These are phyloP conservation scores for Acer saccharum DNA, from an alignment of 345 rosid species.

Conservation along the genomic window DNA sequence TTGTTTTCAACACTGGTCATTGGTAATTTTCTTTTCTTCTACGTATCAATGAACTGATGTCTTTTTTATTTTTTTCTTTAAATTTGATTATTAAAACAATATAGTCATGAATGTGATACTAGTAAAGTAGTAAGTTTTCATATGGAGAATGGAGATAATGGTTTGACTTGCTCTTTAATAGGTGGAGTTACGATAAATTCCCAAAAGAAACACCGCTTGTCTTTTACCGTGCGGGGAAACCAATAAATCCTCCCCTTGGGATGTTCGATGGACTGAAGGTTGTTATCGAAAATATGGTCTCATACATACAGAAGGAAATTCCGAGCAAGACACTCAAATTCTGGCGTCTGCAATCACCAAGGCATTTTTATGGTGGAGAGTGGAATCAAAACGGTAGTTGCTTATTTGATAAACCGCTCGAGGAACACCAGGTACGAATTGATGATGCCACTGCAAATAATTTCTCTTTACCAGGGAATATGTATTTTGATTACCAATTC, in stretches of 20 bases:
- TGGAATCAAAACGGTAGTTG: conserved; percentile 98
- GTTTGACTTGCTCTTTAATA: conserved; percentile 24
- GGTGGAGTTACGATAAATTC: conserved; percentile 97
- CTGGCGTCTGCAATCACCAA: conserved; percentile 94
- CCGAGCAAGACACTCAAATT: conserved; percentile 69
- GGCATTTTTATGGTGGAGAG: conserved; percentile 89
- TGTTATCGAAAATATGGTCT: conserved; percentile 74
- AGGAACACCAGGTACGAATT: conserved; percentile 60
- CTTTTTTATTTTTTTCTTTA: background rate
- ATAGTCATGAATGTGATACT: background rate
- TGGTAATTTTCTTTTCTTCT: conserved; percentile 52
- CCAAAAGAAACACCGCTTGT: conserved; percentile 86
- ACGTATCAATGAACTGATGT: background rate
- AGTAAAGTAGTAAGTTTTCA: background rate
- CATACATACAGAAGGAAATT: conserved; percentile 57
- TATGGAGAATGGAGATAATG: background rate
- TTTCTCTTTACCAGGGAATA: background rate
- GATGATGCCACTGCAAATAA: background rate
- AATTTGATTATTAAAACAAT: background rate
- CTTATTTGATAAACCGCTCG: conserved; percentile 69
- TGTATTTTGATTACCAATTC: background rate
- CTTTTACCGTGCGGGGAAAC: conserved; percentile 65
- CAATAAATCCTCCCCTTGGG: conserved; percentile 70
- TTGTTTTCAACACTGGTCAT: conserved; percentile 88
- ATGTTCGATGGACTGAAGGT: conserved; percentile 71